Evolutionary conservation across 2,329 filamentous ascomycete genomes (phyloP).

Genomic region (Talaromyces sp.): DNA sequence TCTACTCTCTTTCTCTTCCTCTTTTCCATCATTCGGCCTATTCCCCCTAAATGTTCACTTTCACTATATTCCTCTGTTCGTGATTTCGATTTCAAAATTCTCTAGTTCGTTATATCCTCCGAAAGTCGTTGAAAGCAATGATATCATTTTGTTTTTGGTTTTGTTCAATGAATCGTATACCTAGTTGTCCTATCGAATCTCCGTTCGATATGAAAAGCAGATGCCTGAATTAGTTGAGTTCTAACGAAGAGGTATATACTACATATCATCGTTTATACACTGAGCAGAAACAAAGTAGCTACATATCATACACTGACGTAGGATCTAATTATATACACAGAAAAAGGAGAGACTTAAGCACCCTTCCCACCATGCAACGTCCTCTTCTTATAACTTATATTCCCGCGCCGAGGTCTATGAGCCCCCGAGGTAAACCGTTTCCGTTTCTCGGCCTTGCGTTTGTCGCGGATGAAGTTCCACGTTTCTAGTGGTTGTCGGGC

Average conservation of each 20-base stretch:
- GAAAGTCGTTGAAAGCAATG: not conserved
- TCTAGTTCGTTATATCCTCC: not conserved
- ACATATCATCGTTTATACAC: not conserved
- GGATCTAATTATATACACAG: too few relatives aligned
- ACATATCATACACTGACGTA: not conserved
- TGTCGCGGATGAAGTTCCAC: slow-evolving; percentile 33
- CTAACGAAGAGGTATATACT: not conserved
- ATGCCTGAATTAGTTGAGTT: not conserved
- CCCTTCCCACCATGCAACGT: slow-evolving; percentile 17
- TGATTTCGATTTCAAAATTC: not conserved
- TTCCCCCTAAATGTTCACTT: not conserved
- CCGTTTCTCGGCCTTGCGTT: slow-evolving; percentile 30
- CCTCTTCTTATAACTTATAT: slow-evolving; percentile 26
- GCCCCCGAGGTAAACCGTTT: slow-evolving; percentile 20
- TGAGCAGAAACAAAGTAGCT: not conserved
- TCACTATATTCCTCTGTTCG: not conserved
- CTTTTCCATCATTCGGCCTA: not conserved
- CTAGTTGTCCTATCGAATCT: not conserved
- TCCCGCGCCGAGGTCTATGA: slow-evolving; percentile 23
- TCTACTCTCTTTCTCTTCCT: not conserved
- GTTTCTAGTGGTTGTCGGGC: slow-evolving; percentile 32
- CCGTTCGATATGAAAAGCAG: not conserved
- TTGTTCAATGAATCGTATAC: slow-evolving; percentile 4
- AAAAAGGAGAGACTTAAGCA: not conserved
- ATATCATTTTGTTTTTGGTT: slow-evolving; percentile 5